Evolutionary conservation across 306 rosid genomes (phyloP), one percentile per base, ranked within the genome.

Genomic region (Fragaria iinumae): DNA sequence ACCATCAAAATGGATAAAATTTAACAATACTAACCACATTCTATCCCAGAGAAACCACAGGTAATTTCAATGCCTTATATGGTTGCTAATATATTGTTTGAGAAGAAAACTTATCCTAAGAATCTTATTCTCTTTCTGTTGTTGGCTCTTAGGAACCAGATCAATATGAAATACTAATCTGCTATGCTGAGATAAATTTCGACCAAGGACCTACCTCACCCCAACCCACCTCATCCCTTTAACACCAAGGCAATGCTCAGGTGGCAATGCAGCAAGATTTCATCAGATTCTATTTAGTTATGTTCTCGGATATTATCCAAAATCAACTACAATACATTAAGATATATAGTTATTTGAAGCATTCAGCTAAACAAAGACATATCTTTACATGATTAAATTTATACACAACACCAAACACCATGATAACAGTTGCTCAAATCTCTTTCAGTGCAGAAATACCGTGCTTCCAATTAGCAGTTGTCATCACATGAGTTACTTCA

Each of bases 1-100:
- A 77, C 56, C 74, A 64, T 18, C 67, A 23, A 49, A 64, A 72
- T 70, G 55, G 73, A 52, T 39, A 75, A 70, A 56, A 50, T 32
- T 32, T 16, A 78, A 57, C 69, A 79, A 23, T 56, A 12, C 20
- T 23, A 9, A 44, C 55, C 73, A 73, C 18, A 10, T 11, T 9
- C 18, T 71, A 5, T 52, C 59, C 3, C 20, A 16, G 8, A 79
- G 73, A 79, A 73, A 41, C 38, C 8, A 71, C 67, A 71, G 6
- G 4, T 57, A 78, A 48, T 20, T 52, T 18, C 12, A 60, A 65
- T 55, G 27, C 48, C 44, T 56, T 14, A 43, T 12, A 25, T 55
- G 44, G 32, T 76, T 49, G 73, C 79, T 12, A 56, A 20, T 14
- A 23, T n/a, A 49, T 0, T 3, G 16, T 44, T 32, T 48, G 21